These are phyloP conservation scores for Aspergillus ochraceoroseus DNA, from an alignment of 2,329 filamentous ascomycete genomes.

Conservation along the genomic window DNA sequence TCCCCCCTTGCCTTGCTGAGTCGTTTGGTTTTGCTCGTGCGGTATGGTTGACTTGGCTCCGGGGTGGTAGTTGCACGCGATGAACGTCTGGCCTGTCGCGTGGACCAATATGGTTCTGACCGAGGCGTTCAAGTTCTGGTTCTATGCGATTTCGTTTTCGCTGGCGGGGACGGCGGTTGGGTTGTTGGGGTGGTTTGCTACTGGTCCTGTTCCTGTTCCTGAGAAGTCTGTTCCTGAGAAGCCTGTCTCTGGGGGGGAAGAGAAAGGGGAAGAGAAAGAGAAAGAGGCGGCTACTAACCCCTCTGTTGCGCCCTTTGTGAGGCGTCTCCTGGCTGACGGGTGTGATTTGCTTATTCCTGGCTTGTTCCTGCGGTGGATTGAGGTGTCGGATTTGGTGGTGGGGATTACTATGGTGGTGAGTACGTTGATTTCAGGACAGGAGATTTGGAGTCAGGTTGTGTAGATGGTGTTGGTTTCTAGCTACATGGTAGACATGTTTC, in stretches of 20 bases:
- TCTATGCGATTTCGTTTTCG: slow-evolving; percentile 56
- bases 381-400: slow-evolving; percentile 49
- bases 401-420: slow-evolving; percentile 58
- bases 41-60: too few species aligned
- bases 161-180: slow-evolving; percentile 35
- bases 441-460: slow-evolving; percentile 52
- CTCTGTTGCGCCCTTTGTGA: slow-evolving; percentile 33
- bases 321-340: slow-evolving; percentile 52
- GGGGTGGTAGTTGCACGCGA: slow-evolving; percentile 48
- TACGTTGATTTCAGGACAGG: slow-evolving; percentile 56
- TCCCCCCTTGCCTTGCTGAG: not conserved
- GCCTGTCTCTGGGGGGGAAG: not conserved
- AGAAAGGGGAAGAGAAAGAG: slow-evolving; percentile 25
- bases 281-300: not conserved
- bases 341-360: slow-evolving; percentile 62
- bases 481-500: too few species aligned
- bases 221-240: slow-evolving; percentile 1
- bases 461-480: too few species aligned
- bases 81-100: slow-evolving; percentile 45
- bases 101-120: slow-evolving; percentile 48
- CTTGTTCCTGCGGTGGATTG: slow-evolving; percentile 57
- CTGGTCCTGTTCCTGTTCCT: slow-evolving; percentile 21
- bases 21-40: not conserved
- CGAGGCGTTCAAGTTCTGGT: slow-evolving; percentile 67
- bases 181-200: slow-evolving; percentile 16